Evolutionary conservation across 768 basidiomycete genomes (phyloP).

Genomic region (Candolleomyces eurysporus): DNA sequence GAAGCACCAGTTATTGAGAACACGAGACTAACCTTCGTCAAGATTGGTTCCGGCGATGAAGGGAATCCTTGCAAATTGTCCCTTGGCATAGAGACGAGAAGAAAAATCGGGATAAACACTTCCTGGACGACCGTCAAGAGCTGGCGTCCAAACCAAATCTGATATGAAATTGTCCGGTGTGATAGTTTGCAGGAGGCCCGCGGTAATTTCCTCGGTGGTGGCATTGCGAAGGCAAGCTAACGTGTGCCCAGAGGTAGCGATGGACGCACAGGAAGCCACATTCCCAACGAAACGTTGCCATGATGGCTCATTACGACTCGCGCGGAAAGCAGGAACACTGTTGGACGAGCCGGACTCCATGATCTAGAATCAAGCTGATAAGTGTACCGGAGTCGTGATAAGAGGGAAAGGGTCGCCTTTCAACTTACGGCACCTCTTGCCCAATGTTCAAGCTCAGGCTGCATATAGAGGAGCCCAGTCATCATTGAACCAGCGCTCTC

Average conservation of each 20-base stretch:
- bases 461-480: constrained; percentile 36
- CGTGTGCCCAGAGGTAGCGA: constrained; percentile 24
- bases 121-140: constrained; percentile 35
- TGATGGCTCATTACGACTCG: constrained; percentile 27
- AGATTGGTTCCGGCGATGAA: constrained; percentile 44
- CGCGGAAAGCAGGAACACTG: constrained; percentile 27
- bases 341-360: constrained; percentile 41
- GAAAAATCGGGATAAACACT: constrained; percentile 39
- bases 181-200: constrained; percentile 11
- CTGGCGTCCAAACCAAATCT: constrained; percentile 32
- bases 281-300: constrained; percentile 39
- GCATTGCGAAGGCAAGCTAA: constrained; percentile 32
- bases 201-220: constrained; percentile 21
- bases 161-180: constrained; percentile 17
- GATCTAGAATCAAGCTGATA: constrained; percentile 23
- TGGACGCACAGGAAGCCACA: constrained; percentile 30
- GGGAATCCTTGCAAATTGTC: constrained; percentile 32
- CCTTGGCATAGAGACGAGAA: constrained; percentile 28
- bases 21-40: constrained; percentile 46
- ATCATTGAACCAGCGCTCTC: constrained; percentile 4
- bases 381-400: too few species aligned
- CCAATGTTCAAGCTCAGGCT: constrained; percentile 28
- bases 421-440: constrained; percentile 30
- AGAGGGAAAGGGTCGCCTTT: background rate
- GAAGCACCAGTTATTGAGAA: background rate